These are phyloP conservation scores for Termitomyces bulborhizus DNA, from an alignment of 768 basidiomycete genomes.

Conservation along the genomic window DNA sequence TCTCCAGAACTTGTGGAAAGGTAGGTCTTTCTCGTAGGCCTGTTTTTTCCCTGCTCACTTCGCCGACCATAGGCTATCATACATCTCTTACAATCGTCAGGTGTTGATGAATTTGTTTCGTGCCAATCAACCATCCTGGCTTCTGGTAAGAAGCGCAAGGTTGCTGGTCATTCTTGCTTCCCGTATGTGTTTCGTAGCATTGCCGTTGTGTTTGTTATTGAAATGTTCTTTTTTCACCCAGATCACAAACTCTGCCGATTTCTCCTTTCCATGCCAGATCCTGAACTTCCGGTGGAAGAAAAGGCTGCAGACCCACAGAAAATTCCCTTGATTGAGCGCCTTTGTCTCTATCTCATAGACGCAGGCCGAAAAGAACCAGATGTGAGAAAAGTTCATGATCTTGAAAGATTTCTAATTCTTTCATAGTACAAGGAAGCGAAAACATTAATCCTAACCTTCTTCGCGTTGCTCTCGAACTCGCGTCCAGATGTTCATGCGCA, in stretches of 20 bases:
- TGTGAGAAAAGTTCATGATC: conserved; percentile 22
- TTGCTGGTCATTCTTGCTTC: conserved; percentile 49
- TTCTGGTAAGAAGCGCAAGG: conserved; percentile 43
- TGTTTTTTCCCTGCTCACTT: not conserved
- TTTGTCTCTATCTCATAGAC: conserved; percentile 46
- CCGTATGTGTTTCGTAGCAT: conserved; percentile 30
- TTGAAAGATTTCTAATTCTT: not conserved
- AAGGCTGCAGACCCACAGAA: conserved; percentile 21
- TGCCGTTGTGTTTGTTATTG: not conserved
- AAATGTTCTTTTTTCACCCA: conserved; percentile 16
- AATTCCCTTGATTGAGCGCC: conserved; percentile 38
- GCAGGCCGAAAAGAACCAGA: conserved; percentile 29
- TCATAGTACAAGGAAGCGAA: conserved; percentile 22
- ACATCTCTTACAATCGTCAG: conserved; percentile 33
- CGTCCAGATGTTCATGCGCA: conserved; percentile 29
- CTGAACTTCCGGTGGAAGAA: conserved; percentile 12
- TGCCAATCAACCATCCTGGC: conserved; percentile 41
- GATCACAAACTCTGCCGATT: conserved; percentile 35
- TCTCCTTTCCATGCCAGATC: conserved; percentile 33
- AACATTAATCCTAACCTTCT: conserved; percentile 31
- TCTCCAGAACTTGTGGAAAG: conserved; percentile 34
- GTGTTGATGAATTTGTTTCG: conserved; percentile 45
- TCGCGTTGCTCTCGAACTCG: conserved; percentile 34
- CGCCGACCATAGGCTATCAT: conserved; percentile 9
- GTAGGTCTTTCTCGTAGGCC: conserved; percentile 19